Evolutionary conservation across 2,329 filamentous ascomycete genomes (phyloP).

Genomic region (Cladosporium oxysporum): DNA sequence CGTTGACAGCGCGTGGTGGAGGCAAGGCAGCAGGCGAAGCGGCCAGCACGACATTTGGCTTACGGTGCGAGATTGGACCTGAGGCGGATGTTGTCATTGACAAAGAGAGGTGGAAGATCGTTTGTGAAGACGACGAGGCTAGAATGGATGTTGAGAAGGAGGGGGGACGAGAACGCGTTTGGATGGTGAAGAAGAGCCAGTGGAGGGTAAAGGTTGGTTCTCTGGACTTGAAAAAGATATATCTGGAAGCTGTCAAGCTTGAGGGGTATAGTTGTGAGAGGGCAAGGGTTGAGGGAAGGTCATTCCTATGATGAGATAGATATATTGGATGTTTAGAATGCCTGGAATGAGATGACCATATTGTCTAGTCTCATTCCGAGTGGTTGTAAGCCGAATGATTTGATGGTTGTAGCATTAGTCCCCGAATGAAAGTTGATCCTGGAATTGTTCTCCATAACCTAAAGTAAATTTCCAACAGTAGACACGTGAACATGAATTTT

Average conservation of each 20-base stretch:
- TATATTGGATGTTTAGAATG: not conserved
- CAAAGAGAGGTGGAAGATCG: conserved; percentile 27
- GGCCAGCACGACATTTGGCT: conserved; percentile 42
- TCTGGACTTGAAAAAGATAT: conserved; percentile 28
- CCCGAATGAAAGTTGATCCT: not conserved
- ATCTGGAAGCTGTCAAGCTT: conserved; percentile 36
- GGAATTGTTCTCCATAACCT: not conserved
- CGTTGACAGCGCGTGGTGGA: conserved; percentile 20
- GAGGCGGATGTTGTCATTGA: conserved; percentile 63
- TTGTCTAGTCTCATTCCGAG: not conserved
- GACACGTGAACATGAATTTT: not conserved
- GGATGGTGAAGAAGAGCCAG: conserved; percentile 33
- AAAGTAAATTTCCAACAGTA: not conserved
- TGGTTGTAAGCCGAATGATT: not conserved
- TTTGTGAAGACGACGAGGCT: conserved; percentile 5
- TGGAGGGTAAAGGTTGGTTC: conserved; percentile 28
- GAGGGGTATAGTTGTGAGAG: conserved; percentile 33
- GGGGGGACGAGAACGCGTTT: conserved; percentile 24
- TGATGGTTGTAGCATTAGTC: not conserved
- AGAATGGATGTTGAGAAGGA: not conserved
- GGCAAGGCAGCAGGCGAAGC: conserved; percentile 28
- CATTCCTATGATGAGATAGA: conserved; percentile 23
- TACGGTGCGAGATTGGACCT: conserved; percentile 61
- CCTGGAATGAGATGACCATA: not conserved
- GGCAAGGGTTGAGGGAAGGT: conserved; percentile 29